Base-by-base conservation (phyloP, 768 basidiomycete species). In the Termitomyces sp. region DNA sequence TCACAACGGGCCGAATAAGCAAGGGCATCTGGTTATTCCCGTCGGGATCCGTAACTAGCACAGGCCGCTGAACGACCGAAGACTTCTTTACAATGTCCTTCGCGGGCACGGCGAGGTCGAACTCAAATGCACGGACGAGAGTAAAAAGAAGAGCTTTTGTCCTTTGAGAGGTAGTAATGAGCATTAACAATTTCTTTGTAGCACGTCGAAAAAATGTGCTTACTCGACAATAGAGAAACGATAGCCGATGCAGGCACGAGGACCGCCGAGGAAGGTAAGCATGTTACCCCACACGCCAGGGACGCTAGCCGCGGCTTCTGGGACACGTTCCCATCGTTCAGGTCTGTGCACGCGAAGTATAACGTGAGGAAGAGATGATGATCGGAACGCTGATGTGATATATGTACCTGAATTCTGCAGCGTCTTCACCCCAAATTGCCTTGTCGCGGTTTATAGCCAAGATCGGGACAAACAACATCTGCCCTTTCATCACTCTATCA, bases 181-280 rank as follows among this genome's bases (percentile, higher is more conserved):
- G 40, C 7, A 25, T 34, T 4, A 7, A 14, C 25, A 11, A 34
- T 21, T n/a, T 48, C 17, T 12, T 17, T 25, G n/a, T 4, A 19
- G 19, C 14, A 29, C 35, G 17, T 14, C n/a, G 17, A 34, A 29
- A 19, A 25, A 23, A 21, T 52, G 73, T 53, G 2, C 79, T 58
- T 44, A 81, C 81, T 82, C 81, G 34, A 77, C 68, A 21, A 88
- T 0, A 12, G 87, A 75, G 64, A 88, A 88, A 4, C 82, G 78
- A 65, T 81, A 87, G 0, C 86, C 86, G 35, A 89, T 87, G 59
- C 87, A 90, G 0, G 84, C 78, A n/a, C 79, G 77, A 9, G 84
- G 82, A 7, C 88, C 88, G 29, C 83, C 84, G 1, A 85, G 62
- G 76, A 90, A 90, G 0, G 82, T 78, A 38, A 87, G 65, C 59